These are phyloP conservation scores for Trametes pubescens DNA, from an alignment of 1,284 basidiomycete species.

Conservation along the genomic window DNA sequence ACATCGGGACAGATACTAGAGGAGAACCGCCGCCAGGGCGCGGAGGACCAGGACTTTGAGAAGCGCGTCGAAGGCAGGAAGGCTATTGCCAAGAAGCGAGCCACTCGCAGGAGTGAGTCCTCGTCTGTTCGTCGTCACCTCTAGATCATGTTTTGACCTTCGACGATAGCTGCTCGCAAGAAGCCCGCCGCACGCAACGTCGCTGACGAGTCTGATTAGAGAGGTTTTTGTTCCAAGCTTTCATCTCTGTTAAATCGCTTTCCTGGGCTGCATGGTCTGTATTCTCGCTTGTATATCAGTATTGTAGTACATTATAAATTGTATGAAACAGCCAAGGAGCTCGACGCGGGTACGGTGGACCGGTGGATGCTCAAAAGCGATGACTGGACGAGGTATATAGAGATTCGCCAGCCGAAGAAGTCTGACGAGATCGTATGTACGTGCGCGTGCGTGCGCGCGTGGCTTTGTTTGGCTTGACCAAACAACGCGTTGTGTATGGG, in stretches of 20 bases:
- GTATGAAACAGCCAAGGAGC: not conserved
- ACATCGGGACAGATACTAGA: constrained; percentile 71
- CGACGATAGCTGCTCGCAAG: constrained; percentile 33
- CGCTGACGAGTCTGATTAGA: constrained; percentile 14
- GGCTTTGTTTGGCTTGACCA: constrained; percentile 27
- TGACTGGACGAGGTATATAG: not conserved
- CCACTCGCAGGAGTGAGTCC: constrained; percentile 51
- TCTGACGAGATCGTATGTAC: too few species aligned
- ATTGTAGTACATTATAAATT: constrained; percentile 12
- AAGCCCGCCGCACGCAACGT: constrained; percentile 28
- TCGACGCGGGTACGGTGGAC: too few species aligned
- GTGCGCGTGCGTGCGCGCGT: too few species aligned
- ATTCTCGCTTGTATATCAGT: constrained; percentile 12
- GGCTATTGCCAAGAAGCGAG: constrained; percentile 77
- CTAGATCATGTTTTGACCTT: not conserved
- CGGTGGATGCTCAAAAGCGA: too few species aligned
- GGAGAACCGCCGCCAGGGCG: constrained; percentile 84
- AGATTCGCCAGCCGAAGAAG: too few species aligned
- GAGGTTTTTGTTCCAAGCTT: not conserved
- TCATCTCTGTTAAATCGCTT: not conserved
- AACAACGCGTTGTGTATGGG: constrained; percentile 28
- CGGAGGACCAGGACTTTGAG: constrained; percentile 91
- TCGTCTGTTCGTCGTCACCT: not conserved
- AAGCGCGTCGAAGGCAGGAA: constrained; percentile 85
- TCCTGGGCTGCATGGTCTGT: constrained; percentile 3